Evolutionary conservation across 495 filamentous ascomycete species (phyloP), one percentile per base, ranked within the genome.

Genomic region (Aspergillus sclerotiicarbonarius): DNA sequence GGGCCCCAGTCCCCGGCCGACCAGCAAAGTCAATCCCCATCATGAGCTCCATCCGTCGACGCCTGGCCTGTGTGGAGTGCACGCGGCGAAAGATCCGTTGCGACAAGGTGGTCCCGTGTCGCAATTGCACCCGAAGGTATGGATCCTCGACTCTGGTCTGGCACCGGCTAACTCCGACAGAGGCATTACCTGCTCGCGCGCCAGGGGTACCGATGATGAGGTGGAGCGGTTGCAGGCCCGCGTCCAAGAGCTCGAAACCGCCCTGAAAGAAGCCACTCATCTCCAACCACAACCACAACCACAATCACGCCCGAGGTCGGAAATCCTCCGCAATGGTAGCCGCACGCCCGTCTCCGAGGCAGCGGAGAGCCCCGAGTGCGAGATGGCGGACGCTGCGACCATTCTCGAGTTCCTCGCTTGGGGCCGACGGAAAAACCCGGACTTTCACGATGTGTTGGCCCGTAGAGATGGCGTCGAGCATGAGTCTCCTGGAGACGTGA

Each of bases 321-420:
- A 51, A 6, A 15, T 31, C n/a, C n/a, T 7, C 30, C 29, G 7
- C 30, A 5, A 51, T 51, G 51, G 37, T 20, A 32, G 16, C 21
- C 51, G 45, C 0, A 31, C 3, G 32, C 13, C 18, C 19, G 49
- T 53, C 6, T 4, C 41, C 15, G 54, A 44, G 37, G 37, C 12
- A 41, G 37, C n/a, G 18, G 46, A 57, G 15, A 56, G 53, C 13
- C 47, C 60, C 25, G 43, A 49, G 33, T 39, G 39, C 3, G 73
- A 71, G 44, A 63, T 70, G 19, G 69, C 72, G 59, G 73, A 77
- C 55, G 73, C 75, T 6, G 75, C 75, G 5, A 74, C 75, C 8
- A 70, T 77, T n/a, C 67, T 77, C 0, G 75, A 77, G 52, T 77
- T 77, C 50, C 67, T 77, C 8, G 73, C 73, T 2, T 77, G 75